phyloP scores from a whole-genome alignment of 1,139 yeast species.

The Yamadazyma friedrichii region DNA sequence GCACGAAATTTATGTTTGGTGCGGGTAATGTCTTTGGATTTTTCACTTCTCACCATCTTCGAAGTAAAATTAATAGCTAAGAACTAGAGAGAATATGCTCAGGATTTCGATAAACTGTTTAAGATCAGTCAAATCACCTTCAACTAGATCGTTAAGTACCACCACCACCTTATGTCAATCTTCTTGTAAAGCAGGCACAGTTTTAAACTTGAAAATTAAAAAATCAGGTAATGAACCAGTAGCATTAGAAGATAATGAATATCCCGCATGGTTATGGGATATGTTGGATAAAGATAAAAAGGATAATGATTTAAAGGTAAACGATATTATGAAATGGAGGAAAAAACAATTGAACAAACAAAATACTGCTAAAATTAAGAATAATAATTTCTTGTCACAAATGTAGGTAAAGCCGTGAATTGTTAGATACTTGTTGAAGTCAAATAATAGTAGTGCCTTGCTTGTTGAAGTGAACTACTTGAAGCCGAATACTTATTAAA shows the following conservation, averaged over 20 bases:
- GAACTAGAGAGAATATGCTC: too few species aligned
- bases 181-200: slow-evolving; percentile 72
- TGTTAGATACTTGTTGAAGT: neutral
- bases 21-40: slow-evolving; percentile 1
- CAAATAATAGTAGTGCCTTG: too few species aligned
- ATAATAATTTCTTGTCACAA: slow-evolving; percentile 69
- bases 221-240: slow-evolving; percentile 87
- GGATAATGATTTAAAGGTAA: slow-evolving; percentile 49
- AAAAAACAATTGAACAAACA: slow-evolving; percentile 64
- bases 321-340: slow-evolving; percentile 66
- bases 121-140: neutral
- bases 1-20: slow-evolving; percentile 5
- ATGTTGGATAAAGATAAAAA: slow-evolving; percentile 64
- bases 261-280: slow-evolving; percentile 97
- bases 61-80: neutral
- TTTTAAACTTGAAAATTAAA: slow-evolving; percentile 70
- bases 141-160: neutral
- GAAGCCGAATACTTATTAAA: too few species aligned
- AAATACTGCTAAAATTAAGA: slow-evolving; percentile 71
- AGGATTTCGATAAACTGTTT: neutral
- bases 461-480: too few species aligned
- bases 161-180: slow-evolving; percentile 19
- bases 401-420: too few species aligned
- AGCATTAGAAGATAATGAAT: slow-evolving; percentile 82
- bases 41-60: neutral